A percentile compares a stretch with the other conserved stretches of the same genome.
Evolutionary conservation across 192 early-diverging fungal genomes (phyloP).

Genomic region (Chytriomyces sp.): DNA sequence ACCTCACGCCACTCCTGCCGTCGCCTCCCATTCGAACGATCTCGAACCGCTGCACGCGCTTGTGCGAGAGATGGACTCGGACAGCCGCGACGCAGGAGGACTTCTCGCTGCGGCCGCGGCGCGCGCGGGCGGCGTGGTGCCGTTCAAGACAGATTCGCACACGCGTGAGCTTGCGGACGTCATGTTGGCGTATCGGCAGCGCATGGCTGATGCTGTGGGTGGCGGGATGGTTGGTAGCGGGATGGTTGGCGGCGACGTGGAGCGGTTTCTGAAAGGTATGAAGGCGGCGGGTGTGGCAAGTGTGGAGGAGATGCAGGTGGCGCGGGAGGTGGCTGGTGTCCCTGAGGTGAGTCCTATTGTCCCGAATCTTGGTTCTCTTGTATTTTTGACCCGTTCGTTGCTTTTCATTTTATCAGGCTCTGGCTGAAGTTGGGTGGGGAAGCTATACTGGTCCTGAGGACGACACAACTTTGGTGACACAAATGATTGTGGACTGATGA

Average conservation of each 20-base stretch:
- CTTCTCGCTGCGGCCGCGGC: not conserved
- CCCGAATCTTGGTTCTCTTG: too few species aligned
- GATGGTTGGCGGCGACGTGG: not conserved
- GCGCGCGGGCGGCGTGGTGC: not conserved
- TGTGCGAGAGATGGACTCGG: not conserved
- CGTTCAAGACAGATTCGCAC: not conserved
- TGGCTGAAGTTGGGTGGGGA: too few species aligned
- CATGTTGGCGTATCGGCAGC: not conserved
- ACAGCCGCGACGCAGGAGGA: not conserved
- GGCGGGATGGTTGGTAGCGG: not conserved
- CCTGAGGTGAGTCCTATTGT: slow-evolving; percentile 7
- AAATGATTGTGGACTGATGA: too few species aligned
- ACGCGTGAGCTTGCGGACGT: not conserved
- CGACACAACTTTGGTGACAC: too few species aligned
- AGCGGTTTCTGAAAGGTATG: slow-evolving; percentile 1
- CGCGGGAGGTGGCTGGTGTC: slow-evolving; percentile 4
- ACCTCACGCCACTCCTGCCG: too few species aligned
- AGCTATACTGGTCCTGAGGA: too few species aligned
- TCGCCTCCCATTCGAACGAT: too few species aligned
- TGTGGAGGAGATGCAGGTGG: slow-evolving; percentile 5
- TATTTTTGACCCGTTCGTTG: too few species aligned
- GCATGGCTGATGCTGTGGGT: not conserved
- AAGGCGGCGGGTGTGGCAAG: slow-evolving; percentile 6
- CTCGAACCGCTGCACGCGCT: not conserved
- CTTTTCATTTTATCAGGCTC: too few species aligned